Evolutionary conservation across 768 basidiomycete species (phyloP).

Genomic region (Agrocybe pediades): DNA sequence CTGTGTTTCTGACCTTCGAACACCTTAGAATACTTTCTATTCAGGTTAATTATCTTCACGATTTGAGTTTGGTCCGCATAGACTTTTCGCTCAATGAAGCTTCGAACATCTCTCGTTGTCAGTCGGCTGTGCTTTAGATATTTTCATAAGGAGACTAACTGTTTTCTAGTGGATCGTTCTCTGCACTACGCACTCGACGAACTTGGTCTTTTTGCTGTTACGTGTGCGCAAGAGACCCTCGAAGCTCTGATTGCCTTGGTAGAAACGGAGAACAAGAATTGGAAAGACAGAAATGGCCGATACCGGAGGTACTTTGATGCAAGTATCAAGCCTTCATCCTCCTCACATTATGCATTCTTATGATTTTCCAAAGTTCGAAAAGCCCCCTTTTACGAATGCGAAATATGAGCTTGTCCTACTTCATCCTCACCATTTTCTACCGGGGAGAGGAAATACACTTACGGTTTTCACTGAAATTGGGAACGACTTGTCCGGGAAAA

Average conservation of each 20-base stretch:
- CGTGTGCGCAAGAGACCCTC: conserved; percentile 12
- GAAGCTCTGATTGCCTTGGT: conserved; percentile 6
- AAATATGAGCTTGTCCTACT: conserved; percentile 11
- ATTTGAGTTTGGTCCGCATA: neutral
- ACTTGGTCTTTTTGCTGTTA: conserved; percentile 15
- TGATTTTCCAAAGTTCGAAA: neutral
- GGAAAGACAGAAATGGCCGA: neutral
- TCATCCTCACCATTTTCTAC: conserved; percentile 7
- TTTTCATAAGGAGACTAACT: no score
- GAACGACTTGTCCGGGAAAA: conserved; percentile 1
- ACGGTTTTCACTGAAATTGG: conserved; percentile 5
- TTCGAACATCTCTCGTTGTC: conserved; percentile 2
- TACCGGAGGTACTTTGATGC: conserved; percentile 5
- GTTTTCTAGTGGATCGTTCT: conserved; percentile 12
- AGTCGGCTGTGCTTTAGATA: no score
- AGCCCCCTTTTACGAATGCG: conserved; percentile 11
- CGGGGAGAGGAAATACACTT: conserved; percentile 3
- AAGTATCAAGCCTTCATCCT: neutral
- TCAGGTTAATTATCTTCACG: neutral
- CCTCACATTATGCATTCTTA: neutral
- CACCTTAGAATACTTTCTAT: neutral
- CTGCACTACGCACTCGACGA: conserved; percentile 11
- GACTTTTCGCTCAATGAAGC: neutral
- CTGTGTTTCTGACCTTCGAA: neutral
- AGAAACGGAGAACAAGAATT: conserved; percentile 7